These are phyloP conservation scores for Hygrophorus russula DNA, from an alignment of 768 basidiomycete genomes.

Conservation along the genomic window DNA sequence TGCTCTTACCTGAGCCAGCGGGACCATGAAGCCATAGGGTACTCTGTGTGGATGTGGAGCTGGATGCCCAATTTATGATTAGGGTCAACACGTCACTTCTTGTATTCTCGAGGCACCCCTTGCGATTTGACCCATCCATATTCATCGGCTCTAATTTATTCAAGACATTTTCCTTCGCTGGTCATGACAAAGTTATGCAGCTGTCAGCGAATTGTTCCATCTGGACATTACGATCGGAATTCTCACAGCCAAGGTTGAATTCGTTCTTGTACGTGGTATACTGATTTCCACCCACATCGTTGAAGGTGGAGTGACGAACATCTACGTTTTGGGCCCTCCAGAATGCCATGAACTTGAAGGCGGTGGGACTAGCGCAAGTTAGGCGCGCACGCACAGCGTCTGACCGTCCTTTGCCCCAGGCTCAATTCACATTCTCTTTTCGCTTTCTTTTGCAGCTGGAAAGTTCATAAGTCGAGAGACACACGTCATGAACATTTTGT, in stretches of 20 bases:
- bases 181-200: not conserved
- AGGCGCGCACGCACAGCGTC: no score
- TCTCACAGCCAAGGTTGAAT: not conserved
- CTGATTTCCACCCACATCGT: not conserved
- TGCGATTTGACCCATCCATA: conserved; percentile 3
- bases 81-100: conserved; percentile 1
- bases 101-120: conserved; percentile 2
- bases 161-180: not conserved
- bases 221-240: not conserved
- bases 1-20: conserved; percentile 12
- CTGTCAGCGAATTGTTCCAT: not conserved
- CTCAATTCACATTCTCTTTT: no score
- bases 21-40: conserved; percentile 12
- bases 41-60: not conserved
- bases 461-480: no score
- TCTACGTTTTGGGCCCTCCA: no score
- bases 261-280: not conserved
- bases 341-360: no score
- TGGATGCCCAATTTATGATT: conserved; percentile 3
- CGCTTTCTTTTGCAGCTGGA: no score
- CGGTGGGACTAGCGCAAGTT: no score
- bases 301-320: not conserved
- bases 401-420: no score
- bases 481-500: no score
- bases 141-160: conserved; percentile 1